Percentiles rank a stretch among this genome's conserved stretches.
These are phyloP conservation scores for Sapria himalayana DNA, from an alignment of 345 rosid species.

Conservation along the genomic window DNA sequence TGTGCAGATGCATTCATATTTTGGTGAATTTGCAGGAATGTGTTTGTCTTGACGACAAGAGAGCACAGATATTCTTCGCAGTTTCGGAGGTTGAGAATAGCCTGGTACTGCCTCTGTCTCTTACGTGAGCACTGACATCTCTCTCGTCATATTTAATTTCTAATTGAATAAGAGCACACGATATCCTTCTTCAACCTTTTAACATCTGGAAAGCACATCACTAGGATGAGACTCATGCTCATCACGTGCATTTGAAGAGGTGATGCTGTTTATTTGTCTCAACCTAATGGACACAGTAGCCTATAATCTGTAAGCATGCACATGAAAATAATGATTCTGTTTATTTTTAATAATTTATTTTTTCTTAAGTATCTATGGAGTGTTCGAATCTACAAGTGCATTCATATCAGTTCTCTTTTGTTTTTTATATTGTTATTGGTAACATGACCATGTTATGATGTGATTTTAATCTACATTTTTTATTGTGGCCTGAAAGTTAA, in stretches of 20 bases:
- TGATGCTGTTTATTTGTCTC: background rate
- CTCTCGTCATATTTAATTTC: background rate
- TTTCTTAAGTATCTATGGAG: too few species aligned
- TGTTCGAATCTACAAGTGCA: too few species aligned
- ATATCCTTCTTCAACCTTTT: too few species aligned
- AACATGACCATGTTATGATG: too few species aligned
- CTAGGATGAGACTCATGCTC: background rate
- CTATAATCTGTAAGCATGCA: background rate
- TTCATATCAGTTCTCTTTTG: too few species aligned
- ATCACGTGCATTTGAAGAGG: background rate
- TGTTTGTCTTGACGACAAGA: constrained; percentile 12
- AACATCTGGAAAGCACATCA: background rate
- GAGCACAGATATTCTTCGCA: constrained; percentile 17
- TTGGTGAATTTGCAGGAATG: constrained; percentile 20
- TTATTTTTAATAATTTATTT: too few species aligned
- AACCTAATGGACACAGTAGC: background rate
- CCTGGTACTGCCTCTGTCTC: constrained; percentile 14
- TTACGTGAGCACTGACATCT: background rate
- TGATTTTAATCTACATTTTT: too few species aligned
- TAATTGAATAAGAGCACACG: too few species aligned
- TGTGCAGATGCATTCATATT: background rate
- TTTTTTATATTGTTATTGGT: too few species aligned
- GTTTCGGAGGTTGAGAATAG: constrained; percentile 18
- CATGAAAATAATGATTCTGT: too few species aligned
- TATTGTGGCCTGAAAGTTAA: too few species aligned